Conservation (phyloP, 768 basidiomycete species). For the Mycena albidolilacea region DNA sequence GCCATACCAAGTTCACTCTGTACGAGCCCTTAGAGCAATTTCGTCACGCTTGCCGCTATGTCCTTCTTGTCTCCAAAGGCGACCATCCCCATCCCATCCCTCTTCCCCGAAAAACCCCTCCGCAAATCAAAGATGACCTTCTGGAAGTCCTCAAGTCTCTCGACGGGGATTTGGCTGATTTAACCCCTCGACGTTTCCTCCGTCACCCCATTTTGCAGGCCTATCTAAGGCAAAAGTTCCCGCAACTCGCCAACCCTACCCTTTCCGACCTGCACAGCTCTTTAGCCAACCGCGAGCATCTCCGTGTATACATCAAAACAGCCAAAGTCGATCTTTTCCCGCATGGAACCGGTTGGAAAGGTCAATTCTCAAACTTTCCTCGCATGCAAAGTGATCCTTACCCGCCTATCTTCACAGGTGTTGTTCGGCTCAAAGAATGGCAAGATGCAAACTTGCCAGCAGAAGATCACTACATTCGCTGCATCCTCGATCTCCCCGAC, state of each 20-base stretch:
- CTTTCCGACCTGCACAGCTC: not conserved
- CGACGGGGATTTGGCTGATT: not conserved
- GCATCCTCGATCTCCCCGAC: not conserved
- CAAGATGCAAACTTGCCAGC: slow-evolving; percentile 15
- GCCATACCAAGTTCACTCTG: too few species aligned
- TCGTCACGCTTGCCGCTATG: too few species aligned
- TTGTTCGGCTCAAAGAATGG: slow-evolving; percentile 28
- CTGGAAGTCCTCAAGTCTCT: not conserved
- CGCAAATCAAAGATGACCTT: too few species aligned
- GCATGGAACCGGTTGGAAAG: not conserved
- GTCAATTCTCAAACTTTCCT: too few species aligned
- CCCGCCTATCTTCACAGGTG: slow-evolving; percentile 21
- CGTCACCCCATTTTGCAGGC: not conserved
- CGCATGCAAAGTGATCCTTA: not conserved
- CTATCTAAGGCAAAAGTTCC: not conserved
- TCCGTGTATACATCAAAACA: not conserved
- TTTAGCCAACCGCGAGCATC: slow-evolving; percentile 1
- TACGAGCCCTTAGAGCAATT: too few species aligned
- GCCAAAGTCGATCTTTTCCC: not conserved
- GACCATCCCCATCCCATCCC: not conserved
- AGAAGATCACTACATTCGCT: slow-evolving; percentile 35
- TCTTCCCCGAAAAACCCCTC: not conserved
- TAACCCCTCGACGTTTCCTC: not conserved
- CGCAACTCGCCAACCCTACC: not conserved
- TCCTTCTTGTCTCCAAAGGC: not conserved